Evolutionary conservation across 1,284 basidiomycete genomes (phyloP), one percentile per base, ranked within the genome.

Genomic region (Trichosporon ovoides): DNA sequence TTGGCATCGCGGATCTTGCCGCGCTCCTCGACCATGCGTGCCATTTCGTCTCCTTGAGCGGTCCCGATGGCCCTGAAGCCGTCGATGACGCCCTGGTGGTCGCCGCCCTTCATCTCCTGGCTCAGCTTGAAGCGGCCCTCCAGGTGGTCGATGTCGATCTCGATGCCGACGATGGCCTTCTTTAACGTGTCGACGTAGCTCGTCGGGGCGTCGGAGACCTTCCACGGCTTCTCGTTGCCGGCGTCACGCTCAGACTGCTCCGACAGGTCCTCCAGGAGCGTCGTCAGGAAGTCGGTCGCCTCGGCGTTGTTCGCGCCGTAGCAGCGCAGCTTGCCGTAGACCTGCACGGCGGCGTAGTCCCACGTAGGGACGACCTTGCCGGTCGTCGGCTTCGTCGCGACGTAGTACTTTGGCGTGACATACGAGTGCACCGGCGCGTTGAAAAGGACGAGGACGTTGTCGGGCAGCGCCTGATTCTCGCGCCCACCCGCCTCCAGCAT

Each of bases 71-170:
- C 54, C 22, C 53, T 60, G 59, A 79, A 75, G 0, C 78, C 79
- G 1, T 72, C 57, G 0, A 79, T 67, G 1, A 80, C 76, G 2
- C 79, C 78, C 16, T 57, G 9, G 60, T 75, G 68, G 66, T 80
- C 79, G 1, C 66, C 74, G 24, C 67, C 64, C 1, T n/a, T 33
- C 53, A 60, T 67, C 57, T 80, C 79, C 64, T 78, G 77, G 22
- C 66, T 69, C 63, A 80, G 70, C 64, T 80, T 80, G 66, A 72
- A 75, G 52, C 77, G 70, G 9, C 77, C 76, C 52, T 78, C 78
- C 3, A 79, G 67, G 43, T 69, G 63, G 5, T 57, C 68, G 16
- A 80, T 67, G 20, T 60, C 62, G 31, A 80, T 74, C 61, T 79
- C 77, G 9, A 80, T 33, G 1, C 78, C 79, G 3, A 79, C 66